Conservation (phyloP, 1,284 basidiomycete species). For the Ceratobasidium sp. region DNA sequence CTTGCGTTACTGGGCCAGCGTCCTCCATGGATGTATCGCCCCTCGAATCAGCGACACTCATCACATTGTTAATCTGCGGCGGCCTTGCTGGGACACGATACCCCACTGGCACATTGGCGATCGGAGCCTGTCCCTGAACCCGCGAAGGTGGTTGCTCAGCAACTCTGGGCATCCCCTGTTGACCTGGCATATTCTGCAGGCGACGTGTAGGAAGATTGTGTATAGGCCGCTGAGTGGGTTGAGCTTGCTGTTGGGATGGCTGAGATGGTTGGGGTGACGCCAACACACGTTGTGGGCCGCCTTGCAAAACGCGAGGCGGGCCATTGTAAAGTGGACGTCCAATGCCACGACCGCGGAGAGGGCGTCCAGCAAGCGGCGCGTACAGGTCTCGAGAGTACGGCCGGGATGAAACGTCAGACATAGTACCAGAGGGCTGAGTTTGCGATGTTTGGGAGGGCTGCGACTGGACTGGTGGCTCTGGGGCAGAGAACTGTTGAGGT, state of each 20-base stretch:
- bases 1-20: background rate
- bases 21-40: slow-evolving; percentile 25
- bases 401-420: background rate
- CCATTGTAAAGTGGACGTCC: slow-evolving; percentile 19
- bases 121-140: background rate
- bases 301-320: slow-evolving; percentile 25
- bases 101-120: background rate
- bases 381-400: slow-evolving; percentile 1
- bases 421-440: background rate
- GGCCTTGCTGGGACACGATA: background rate
- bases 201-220: background rate
- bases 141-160: background rate
- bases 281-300: slow-evolving; percentile 19
- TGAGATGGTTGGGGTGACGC: slow-evolving; percentile 12
- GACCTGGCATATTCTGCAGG: background rate
- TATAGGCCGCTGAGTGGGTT: background rate
- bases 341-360: slow-evolving; percentile 17
- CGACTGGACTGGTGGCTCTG: background rate
- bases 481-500: background rate
- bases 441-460: background rate
- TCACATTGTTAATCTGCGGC: background rate
- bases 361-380: slow-evolving; percentile 28
- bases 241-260: slow-evolving; percentile 1
- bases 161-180: background rate
- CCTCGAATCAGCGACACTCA: background rate